Evolutionary conservation across 495 filamentous ascomycete genomes (phyloP).

Genomic region (Annulohypoxylon moriforme): DNA sequence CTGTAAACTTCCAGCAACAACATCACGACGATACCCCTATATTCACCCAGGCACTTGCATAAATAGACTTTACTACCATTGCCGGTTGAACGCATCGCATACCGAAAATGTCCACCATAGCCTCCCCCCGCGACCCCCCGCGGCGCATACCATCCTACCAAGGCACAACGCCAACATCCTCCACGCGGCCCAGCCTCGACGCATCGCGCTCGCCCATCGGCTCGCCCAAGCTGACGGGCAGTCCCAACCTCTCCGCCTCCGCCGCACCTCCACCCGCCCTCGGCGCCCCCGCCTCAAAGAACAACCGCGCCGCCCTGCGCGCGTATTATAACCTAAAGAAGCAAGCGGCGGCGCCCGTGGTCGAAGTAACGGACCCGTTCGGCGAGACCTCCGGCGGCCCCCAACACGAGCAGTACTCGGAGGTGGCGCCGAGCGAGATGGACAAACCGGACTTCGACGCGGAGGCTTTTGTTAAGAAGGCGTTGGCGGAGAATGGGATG

Average conservation of each 20-base stretch:
- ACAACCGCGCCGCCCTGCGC: constrained; percentile 80
- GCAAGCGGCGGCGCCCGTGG: constrained; percentile 43
- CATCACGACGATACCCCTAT: background rate
- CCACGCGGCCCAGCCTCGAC: constrained; percentile 80
- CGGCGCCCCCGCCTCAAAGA: constrained; percentile 51
- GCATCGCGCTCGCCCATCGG: constrained; percentile 61
- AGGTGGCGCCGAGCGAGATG: constrained; percentile 61
- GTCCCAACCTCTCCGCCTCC: constrained; percentile 63
- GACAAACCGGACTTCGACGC: constrained; percentile 69
- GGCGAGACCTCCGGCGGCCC: constrained; percentile 31
- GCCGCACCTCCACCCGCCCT: constrained; percentile 55
- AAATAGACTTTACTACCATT: background rate
- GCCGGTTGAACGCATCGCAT: background rate
- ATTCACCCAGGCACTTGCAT: background rate
- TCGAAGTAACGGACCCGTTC: constrained; percentile 54
- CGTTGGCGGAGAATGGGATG: constrained; percentile 72
- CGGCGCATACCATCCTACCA: constrained; percentile 56
- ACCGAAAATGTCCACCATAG: constrained; percentile 79
- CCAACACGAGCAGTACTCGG: constrained; percentile 45
- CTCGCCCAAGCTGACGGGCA: constrained; percentile 63
- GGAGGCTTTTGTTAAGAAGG: constrained; percentile 68
- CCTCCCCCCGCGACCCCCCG: constrained; percentile 71
- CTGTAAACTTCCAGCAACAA: constrained; percentile 27
- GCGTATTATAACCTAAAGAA: constrained; percentile 93
- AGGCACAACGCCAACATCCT: constrained; percentile 70